Evolutionary conservation across 2,329 filamentous ascomycete species (phyloP).

Genomic region (Aspergillus fischeri): DNA sequence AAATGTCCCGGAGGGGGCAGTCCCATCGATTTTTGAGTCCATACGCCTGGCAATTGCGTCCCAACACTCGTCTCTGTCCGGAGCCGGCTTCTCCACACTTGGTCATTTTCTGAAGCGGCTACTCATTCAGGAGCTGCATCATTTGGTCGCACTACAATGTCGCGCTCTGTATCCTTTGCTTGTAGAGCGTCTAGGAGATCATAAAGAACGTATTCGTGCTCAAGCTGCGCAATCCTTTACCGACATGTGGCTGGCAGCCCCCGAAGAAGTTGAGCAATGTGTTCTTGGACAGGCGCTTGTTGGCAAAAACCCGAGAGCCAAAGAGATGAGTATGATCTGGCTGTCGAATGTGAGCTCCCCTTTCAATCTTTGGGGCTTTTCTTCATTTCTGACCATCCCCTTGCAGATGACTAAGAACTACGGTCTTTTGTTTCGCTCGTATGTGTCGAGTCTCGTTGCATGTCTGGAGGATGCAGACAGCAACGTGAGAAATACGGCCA

Average conservation of each 20-base stretch:
- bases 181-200: conserved; percentile 80
- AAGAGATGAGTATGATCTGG: conserved; percentile 83
- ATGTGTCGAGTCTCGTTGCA: conserved; percentile 78
- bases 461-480: conserved; percentile 87
- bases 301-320: conserved; percentile 77
- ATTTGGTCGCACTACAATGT: conserved; percentile 64
- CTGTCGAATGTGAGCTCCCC: conserved; percentile 61
- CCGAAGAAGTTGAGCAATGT: conserved; percentile 71
- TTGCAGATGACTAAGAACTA: conserved; percentile 74
- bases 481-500: conserved; percentile 79
- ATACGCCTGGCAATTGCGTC: conserved; percentile 70
- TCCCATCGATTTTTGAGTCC: conserved; percentile 75
- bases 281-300: conserved; percentile 74
- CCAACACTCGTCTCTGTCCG: conserved; percentile 71
- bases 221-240: conserved; percentile 71
- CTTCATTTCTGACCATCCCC: conserved; percentile 5
- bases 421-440: conserved; percentile 73
- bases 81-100: conserved; percentile 81
- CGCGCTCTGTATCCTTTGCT: conserved; percentile 69
- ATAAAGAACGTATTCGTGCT: conserved; percentile 76
- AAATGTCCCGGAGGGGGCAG: conserved; percentile 71
- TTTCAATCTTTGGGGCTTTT: conserved; percentile 1
- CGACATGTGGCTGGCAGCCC: conserved; percentile 69
- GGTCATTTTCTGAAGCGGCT: conserved; percentile 84
- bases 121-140: conserved; percentile 75